A percentile compares a stretch with the other conserved stretches of the same genome.
These are phyloP conservation scores for Botryotinia convoluta DNA, from an alignment of 2,329 filamentous ascomycete species.

Conservation along the genomic window DNA sequence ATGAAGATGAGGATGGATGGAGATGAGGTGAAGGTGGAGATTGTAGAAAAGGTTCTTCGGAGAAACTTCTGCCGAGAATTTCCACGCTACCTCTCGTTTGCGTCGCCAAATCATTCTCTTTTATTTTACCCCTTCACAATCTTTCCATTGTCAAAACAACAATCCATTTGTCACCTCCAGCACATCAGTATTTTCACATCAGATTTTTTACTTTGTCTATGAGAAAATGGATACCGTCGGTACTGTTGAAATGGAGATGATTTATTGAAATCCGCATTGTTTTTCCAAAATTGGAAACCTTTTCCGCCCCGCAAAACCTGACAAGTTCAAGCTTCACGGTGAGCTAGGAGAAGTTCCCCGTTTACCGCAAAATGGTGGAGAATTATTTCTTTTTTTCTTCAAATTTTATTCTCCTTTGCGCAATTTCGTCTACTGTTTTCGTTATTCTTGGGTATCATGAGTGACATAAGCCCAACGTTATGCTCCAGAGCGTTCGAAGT, in stretches of 20 bases:
- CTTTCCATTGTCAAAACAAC: background rate
- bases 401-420: background rate
- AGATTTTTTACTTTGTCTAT: background rate
- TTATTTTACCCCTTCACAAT: background rate
- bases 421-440: background rate
- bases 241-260: background rate
- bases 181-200: background rate
- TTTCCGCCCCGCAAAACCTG: conserved; percentile 6
- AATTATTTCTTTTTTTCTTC: background rate
- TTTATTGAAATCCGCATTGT: conserved; percentile 7
- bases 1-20: background rate
- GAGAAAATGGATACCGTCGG: background rate
- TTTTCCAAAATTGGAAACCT: conserved; percentile 5
- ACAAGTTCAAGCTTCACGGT: conserved; percentile 2
- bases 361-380: conserved; percentile 17
- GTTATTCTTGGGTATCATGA: conserved; percentile 2
- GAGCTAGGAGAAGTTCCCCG: conserved; percentile 2
- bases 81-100: conserved; percentile 5
- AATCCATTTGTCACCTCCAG: background rate
- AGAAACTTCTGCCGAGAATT: background rate
- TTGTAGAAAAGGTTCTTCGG: background rate
- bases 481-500: conserved; percentile 13
- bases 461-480: background rate
- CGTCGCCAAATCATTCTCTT: background rate
- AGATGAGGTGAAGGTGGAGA: background rate